Base-by-base conservation (phyloP, 768 basidiomycete genomes). In the Trametopsis cervina region DNA sequence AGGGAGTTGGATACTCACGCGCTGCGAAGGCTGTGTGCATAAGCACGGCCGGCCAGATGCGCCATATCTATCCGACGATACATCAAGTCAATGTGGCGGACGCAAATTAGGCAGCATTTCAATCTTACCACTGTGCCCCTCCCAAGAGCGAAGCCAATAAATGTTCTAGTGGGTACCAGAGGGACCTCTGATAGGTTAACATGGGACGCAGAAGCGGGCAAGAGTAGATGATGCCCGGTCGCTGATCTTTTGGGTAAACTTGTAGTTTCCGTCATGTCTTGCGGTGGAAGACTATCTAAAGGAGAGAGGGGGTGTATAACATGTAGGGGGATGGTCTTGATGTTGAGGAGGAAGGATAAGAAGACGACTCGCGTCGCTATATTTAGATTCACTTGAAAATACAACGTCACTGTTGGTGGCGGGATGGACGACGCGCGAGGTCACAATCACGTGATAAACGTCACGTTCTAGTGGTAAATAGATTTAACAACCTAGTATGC, bases 1-100 rank as follows among this genome's bases (percentile, higher is more conserved):
- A 54, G 33, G 13, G 43, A 33, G 4, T 21, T 40, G 13, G 33
- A 18, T 11, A 51, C 59, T 24, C 55, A 76, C 76, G 69, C 17
- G 69, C 72, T 4, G 80, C 78, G 54, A 81, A 80, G 4, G 69
- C 42, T 4, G 81, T 81, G 59, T 83, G 77, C 21, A 83, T 58
- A n/a, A 80, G 52, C 1, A 82, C 80, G 0, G 80, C 80, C 1
- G 80, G 80, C 81, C 81, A 84, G 55, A 82, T 81, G 45, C 74
- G 70, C 75, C 77, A 81, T 11, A 82, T 70, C 65, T 68, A 29
- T 9, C 9, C 29, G 29, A n/a, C n/a, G n/a, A n/a, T 10, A 35
- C 22, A 21, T 10, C 11, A 9, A 15, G 9, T 2, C 38, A 29
- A 45, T 17, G 6, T 3, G n/a, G 21, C n/a, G 12, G 3, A 23